Percentiles rank a stretch among this genome's conserved stretches.
phyloP scores from a whole-genome alignment of 441 rosid species.

The Eutrema salsugineum region DNA sequence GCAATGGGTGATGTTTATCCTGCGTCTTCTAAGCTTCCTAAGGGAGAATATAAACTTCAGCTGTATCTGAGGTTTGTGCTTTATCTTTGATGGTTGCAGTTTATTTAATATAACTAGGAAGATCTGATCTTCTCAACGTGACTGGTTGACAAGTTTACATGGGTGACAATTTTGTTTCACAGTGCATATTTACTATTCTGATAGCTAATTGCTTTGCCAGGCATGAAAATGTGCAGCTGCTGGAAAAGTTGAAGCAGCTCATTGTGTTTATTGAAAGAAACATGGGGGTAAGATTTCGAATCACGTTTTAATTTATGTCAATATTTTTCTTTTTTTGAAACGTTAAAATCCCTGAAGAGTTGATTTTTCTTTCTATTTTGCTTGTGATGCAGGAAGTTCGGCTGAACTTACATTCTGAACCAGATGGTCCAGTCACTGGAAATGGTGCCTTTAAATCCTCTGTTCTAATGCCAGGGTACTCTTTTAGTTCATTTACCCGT shows the following conservation, averaged over 20 bases:
- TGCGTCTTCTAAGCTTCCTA: slow-evolving; percentile 73
- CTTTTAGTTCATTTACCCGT: slow-evolving; percentile 6
- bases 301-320: background rate
- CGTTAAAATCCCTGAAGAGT: background rate
- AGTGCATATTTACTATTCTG: slow-evolving; percentile 8
- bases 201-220: slow-evolving; percentile 46
- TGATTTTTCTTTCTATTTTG: background rate
- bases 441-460: slow-evolving; percentile 85
- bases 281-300: slow-evolving; percentile 64
- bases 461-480: slow-evolving; percentile 84
- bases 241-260: slow-evolving; percentile 95
- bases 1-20: slow-evolving; percentile 95
- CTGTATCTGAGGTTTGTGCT: slow-evolving; percentile 68
- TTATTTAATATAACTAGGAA: no score
- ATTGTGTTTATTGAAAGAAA: slow-evolving; percentile 76
- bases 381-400: slow-evolving; percentile 53
- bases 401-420: slow-evolving; percentile 83
- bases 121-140: slow-evolving; percentile 10
- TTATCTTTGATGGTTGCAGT: background rate
- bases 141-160: background rate
- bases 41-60: slow-evolving; percentile 87
- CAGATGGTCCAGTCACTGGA: slow-evolving; percentile 94
- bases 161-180: slow-evolving; percentile 4
- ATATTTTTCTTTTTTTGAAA: background rate
- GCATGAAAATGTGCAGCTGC: slow-evolving; percentile 84